A percentile compares a stretch with the other conserved stretches of the same genome.
Conservation (phyloP, 2,329 filamentous ascomycete genomes). For the Colletotrichum aenigma region DNA sequence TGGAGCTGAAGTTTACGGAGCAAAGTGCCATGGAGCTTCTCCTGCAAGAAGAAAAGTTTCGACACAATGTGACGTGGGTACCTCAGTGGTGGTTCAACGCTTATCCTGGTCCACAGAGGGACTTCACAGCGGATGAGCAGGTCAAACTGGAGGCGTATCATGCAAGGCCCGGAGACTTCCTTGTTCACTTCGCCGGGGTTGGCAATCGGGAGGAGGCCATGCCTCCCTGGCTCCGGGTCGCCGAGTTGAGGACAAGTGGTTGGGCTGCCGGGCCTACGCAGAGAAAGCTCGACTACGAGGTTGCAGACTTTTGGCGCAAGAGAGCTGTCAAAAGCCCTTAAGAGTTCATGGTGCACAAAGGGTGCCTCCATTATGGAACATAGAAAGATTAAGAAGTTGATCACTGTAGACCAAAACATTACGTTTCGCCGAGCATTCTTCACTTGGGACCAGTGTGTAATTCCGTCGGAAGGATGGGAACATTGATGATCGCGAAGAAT, state of each 20-base stretch:
- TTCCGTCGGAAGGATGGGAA: not conserved
- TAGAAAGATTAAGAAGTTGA: not conserved
- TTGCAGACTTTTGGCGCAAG: not conserved
- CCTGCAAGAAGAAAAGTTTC: slow-evolving; percentile 10
- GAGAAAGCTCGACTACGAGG: not conserved
- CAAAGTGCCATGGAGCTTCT: slow-evolving; percentile 24
- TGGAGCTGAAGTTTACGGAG: slow-evolving; percentile 15
- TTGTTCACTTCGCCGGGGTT: not conserved
- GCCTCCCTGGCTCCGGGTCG: not conserved
- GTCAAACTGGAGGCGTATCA: not conserved
- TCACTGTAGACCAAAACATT: not conserved
- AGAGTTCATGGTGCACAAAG: not conserved
- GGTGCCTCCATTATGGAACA: not conserved
- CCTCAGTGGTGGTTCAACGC: slow-evolving; percentile 26
- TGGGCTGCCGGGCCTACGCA: not conserved
- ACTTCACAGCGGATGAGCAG: not conserved
- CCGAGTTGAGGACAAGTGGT: not conserved
- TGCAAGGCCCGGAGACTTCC: not conserved
- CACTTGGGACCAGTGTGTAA: not conserved
- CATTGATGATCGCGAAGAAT: not conserved
- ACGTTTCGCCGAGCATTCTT: not conserved
- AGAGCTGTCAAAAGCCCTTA: not conserved
- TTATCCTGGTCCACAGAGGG: not conserved
- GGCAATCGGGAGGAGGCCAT: not conserved
- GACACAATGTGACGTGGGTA: not conserved